Conservation (phyloP, 1,284 basidiomycete species). For the Schizophyllum commune region DNA sequence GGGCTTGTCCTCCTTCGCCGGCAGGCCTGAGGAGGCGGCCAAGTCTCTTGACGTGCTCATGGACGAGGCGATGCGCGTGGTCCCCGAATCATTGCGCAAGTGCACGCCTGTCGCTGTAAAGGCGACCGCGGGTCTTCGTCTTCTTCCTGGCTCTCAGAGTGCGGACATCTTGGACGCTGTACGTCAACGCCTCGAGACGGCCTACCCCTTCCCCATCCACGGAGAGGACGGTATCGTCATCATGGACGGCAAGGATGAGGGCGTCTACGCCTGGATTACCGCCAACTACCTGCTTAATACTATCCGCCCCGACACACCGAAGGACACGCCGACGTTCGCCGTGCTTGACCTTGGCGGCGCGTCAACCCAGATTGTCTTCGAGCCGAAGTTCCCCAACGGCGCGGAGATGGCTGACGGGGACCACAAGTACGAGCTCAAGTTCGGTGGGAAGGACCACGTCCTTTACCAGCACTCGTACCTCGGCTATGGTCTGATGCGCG, state of each 20-base stretch:
- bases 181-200: constrained; percentile 47
- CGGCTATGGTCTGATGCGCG: constrained; percentile 93
- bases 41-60: constrained; percentile 76
- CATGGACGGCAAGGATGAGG: constrained; percentile 97
- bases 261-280: constrained; percentile 97
- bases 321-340: constrained; percentile 64
- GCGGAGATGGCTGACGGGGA: constrained; percentile 35
- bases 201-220: constrained; percentile 73
- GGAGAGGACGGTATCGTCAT: constrained; percentile 68
- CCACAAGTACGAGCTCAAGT: constrained; percentile 85
- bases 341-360: constrained; percentile 96
- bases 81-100: constrained; percentile 58
- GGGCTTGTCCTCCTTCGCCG: constrained; percentile 69
- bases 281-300: constrained; percentile 87
- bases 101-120: constrained; percentile 93
- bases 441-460: constrained; percentile 64
- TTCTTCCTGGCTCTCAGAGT: constrained; percentile 65
- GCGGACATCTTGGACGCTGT: constrained; percentile 78
- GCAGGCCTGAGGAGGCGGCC: constrained; percentile 63
- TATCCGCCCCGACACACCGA: constrained; percentile 50
- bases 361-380: constrained; percentile 97
- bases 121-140: constrained; percentile 88
- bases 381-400: constrained; percentile 60
- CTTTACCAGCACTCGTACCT: constrained; percentile 96
- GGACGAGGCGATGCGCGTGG: constrained; percentile 71